Conservation (phyloP, 2,329 filamentous ascomycete genomes). For the Aspergillus tanneri region DNA sequence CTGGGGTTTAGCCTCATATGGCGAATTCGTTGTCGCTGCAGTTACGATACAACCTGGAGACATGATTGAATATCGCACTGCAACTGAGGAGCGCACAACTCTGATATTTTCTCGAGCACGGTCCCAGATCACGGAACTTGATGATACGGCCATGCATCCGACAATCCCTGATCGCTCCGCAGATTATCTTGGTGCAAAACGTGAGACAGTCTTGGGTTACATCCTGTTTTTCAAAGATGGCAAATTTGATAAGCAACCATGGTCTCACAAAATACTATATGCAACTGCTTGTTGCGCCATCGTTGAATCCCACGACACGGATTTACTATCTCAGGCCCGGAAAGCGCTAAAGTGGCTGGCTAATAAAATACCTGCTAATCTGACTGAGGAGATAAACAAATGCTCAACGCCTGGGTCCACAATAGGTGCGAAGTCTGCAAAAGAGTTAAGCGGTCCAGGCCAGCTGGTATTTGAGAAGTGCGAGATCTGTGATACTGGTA, state of each 20-base stretch:
- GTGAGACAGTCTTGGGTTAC: conserved; percentile 28
- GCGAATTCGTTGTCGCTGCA: conserved; percentile 50
- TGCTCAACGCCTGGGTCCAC: conserved; percentile 18
- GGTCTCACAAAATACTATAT: conserved; percentile 36
- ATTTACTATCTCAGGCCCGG: conserved; percentile 27
- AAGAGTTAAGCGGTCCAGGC: conserved; percentile 23
- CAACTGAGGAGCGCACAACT: conserved; percentile 45
- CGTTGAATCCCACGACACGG: conserved; percentile 24
- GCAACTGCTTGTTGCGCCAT: conserved; percentile 39
- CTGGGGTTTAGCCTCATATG: conserved; percentile 55
- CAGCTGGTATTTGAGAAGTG: conserved; percentile 48
- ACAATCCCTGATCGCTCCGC: conserved; percentile 16
- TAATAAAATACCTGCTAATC: conserved; percentile 26
- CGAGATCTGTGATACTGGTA: conserved; percentile 50
- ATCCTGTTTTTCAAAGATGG: conserved; percentile 25
- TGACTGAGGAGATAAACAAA: conserved; percentile 34
- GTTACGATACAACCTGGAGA: conserved; percentile 57
- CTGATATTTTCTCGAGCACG: conserved; percentile 37
- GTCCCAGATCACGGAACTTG: conserved; percentile 11
- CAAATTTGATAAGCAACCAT: conserved; percentile 16
- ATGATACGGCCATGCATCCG: conserved; percentile 5
- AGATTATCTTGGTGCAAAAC: conserved; percentile 16
- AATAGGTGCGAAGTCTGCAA: conserved; percentile 26
- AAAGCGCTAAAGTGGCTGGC: conserved; percentile 29
- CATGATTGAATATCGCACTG: conserved; percentile 56